Evolutionary conservation across 352 stramenopile species (phyloP).

Genomic region (Phytophthora capsici): DNA sequence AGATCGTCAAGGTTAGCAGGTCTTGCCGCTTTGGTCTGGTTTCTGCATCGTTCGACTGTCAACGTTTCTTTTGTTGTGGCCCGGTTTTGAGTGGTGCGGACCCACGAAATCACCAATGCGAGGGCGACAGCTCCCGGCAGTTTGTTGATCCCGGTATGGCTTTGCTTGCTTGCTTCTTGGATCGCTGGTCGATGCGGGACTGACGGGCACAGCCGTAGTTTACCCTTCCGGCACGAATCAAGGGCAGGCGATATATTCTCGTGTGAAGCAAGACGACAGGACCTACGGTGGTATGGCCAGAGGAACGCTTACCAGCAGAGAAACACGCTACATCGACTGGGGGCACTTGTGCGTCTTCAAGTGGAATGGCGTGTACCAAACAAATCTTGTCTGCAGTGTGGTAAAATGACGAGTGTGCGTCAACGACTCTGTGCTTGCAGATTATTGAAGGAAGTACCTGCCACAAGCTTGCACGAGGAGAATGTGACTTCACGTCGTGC

Average conservation of each 20-base stretch:
- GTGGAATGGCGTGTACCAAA: slow-evolving; percentile 1
- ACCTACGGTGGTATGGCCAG: background rate
- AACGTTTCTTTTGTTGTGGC: slow-evolving; percentile 36
- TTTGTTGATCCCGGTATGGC: slow-evolving; percentile 14
- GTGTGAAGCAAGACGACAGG: background rate
- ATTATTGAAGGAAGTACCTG: background rate
- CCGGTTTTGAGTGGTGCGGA: slow-evolving; percentile 26
- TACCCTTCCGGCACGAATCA: no score
- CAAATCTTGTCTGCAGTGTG: background rate
- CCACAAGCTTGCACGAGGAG: background rate
- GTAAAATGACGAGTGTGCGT: slow-evolving; percentile 14
- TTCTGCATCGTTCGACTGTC: slow-evolving; percentile 15
- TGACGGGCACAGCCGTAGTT: background rate
- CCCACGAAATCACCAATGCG: slow-evolving; percentile 30
- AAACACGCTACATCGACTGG: no score
- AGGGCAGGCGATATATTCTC: no score
- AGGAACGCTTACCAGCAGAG: background rate
- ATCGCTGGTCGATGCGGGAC: slow-evolving; percentile 5
- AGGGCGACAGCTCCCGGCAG: slow-evolving; percentile 29
- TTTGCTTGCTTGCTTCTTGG: slow-evolving; percentile 29
- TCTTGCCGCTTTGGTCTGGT: slow-evolving; percentile 24
- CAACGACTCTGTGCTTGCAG: background rate
- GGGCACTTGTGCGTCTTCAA: background rate
- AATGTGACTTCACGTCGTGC: no score
- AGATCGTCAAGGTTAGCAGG: slow-evolving; percentile 5